phyloP scores from a whole-genome alignment of 306 rosid genomes.

The Hylodesmum podocarpum region DNA sequence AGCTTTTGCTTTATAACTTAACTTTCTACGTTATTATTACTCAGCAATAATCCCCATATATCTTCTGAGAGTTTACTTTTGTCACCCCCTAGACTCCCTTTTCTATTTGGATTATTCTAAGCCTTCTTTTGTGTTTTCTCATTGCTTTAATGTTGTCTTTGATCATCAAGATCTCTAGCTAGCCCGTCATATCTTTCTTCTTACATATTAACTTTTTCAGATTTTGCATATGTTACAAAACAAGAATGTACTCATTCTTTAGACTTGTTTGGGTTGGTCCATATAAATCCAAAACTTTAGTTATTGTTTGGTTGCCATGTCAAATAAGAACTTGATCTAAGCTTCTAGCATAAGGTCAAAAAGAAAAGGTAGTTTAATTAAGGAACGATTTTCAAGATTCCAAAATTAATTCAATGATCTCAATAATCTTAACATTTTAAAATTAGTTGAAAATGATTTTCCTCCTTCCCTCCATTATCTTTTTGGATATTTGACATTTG shows the following conservation, averaged over 20 bases:
- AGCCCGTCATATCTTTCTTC: constrained; percentile 37
- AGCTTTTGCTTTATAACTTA: constrained; percentile 51
- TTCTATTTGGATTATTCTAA: constrained; percentile 38
- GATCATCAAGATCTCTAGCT: constrained; percentile 47
- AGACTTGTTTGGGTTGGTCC: constrained; percentile 28
- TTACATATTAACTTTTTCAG: constrained; percentile 49
- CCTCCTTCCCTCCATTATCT: no score
- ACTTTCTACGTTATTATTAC: constrained; percentile 71
- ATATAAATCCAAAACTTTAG: constrained; percentile 30
- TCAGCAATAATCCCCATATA: constrained; percentile 48
- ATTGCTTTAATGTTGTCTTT: constrained; percentile 41
- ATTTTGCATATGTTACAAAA: constrained; percentile 33
- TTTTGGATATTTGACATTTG: no score
- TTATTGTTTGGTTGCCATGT: constrained; percentile 29
- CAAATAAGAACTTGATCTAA: constrained; percentile 27
- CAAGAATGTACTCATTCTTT: constrained; percentile 37
- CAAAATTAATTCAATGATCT: not conserved
- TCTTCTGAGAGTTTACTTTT: constrained; percentile 43
- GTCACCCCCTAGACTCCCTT: constrained; percentile 32
- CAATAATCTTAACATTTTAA: not conserved
- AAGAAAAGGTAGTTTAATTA: constrained; percentile 9
- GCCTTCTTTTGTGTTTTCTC: constrained; percentile 41
- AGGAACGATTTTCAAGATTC: not conserved
- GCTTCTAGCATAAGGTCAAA: constrained; percentile 41
- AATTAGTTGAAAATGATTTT: not conserved